phyloP scores from a whole-genome alignment of 2,329 filamentous ascomycete genomes.

The Bisporella sp. region DNA sequence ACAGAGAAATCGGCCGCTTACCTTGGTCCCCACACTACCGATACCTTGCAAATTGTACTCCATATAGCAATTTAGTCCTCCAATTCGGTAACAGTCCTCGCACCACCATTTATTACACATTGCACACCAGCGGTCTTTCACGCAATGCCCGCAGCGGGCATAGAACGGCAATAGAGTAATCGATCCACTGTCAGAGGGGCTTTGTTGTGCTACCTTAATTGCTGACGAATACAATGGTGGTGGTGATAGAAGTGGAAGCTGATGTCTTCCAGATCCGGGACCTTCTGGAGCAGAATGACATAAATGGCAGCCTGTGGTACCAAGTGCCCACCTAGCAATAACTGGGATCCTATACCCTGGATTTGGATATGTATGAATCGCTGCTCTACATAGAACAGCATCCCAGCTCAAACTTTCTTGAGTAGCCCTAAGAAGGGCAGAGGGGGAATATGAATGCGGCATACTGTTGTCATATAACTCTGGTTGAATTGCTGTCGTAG shows the following conservation, averaged over 20 bases:
- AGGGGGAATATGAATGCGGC: neutral
- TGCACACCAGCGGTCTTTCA: neutral
- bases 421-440: neutral
- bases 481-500: neutral
- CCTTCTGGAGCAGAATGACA: neutral
- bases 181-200: neutral
- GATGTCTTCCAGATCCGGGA: neutral
- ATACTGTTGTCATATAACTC: neutral
- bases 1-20: neutral
- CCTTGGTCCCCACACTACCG: neutral
- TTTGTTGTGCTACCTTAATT: neutral
- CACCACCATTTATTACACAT: neutral
- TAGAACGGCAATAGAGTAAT: neutral
- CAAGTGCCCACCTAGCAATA: neutral
- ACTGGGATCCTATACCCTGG: neutral
- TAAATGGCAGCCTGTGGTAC: neutral
- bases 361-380: neutral
- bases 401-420: neutral
- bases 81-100: neutral
- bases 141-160: neutral
- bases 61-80: neutral
- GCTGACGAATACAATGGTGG: neutral
- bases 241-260: neutral
- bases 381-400: neutral
- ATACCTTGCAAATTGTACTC: neutral